Conservation (phyloP, 2,329 filamentous ascomycete genomes). For the Ophiocordyceps camponoti-saundersi region DNA sequence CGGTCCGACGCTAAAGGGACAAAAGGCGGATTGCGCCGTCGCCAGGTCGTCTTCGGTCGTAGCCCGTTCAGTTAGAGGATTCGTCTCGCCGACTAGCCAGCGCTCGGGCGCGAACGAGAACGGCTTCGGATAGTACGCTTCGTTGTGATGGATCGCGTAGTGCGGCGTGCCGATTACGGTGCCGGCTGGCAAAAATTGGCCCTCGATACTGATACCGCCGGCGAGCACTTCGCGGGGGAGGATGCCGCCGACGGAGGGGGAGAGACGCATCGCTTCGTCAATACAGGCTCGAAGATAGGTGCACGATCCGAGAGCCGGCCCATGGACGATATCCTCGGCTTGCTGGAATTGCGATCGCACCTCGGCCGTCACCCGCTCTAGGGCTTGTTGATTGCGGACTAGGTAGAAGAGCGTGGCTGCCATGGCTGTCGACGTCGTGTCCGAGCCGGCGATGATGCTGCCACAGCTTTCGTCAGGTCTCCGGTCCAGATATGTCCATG, state of each 20-base stretch:
- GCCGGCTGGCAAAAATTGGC: constrained; percentile 35
- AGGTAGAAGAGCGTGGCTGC: constrained; percentile 47
- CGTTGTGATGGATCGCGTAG: constrained; percentile 53
- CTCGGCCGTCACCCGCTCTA: constrained; percentile 30
- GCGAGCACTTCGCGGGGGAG: constrained; percentile 40
- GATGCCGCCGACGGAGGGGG: constrained; percentile 42
- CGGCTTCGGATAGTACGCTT: constrained; percentile 41
- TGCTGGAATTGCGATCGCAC: constrained; percentile 31
- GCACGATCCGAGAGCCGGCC: constrained; percentile 29
- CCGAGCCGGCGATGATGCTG: constrained; percentile 52
- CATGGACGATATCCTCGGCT: constrained; percentile 38
- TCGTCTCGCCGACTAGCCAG: constrained; percentile 37
- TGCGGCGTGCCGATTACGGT: constrained; percentile 47
- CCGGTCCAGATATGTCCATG: background rate
- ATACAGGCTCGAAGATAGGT: constrained; percentile 46
- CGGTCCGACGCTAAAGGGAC: constrained; percentile 55
- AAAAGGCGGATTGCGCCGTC: constrained; percentile 50
- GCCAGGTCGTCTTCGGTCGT: constrained; percentile 33
- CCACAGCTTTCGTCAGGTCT: background rate
- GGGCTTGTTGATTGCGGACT: constrained; percentile 29
- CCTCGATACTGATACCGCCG: constrained; percentile 37
- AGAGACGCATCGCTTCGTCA: constrained; percentile 48
- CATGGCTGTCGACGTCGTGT: constrained; percentile 55
- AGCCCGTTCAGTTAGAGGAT: constrained; percentile 15
- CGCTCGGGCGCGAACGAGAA: constrained; percentile 46